Base-by-base conservation (phyloP, 129 eudicot genomes). In the Artemisia annua region DNA sequence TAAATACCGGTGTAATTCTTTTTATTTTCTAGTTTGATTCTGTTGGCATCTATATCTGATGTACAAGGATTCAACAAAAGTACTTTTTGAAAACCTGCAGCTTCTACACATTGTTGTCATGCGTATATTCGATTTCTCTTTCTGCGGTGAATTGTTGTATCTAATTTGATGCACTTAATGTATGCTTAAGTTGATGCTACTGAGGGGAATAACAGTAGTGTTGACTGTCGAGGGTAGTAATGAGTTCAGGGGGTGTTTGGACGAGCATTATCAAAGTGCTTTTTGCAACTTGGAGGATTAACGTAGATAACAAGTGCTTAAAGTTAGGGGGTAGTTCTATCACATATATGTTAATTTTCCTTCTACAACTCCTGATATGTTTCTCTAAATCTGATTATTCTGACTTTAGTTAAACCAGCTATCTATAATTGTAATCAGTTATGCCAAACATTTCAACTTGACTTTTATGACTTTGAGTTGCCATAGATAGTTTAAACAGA, bases 291-390 rank as follows among this genome's bases (percentile, higher is more conserved):
- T 68, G 61, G 20, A 68, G 48, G 43, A 28, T 22, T 16, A 26
- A 67, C 49, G 17, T 13, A 48, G 58, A 48, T 67, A 48, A 48
- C 22, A 19, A 32, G 59, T 67, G 35, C 14, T 15, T 24, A n/a
- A 26, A 68, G 60, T 50, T 68, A 10, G 22, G 60, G 46, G 19
- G 4, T 67, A n/a, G 73, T 68, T 68, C 35, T 20, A 30, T 48
- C 30, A 17, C 32, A 14, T 44, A 19, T 57, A 11, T 57, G 14
- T 3, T 14, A 11, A 11, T 18, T 56, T 10, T 62, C 9, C 18
- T 39, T 39, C 46, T 39, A 39, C 2, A 39, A 39, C 10, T 39
- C 11, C 11, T 39, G 46, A 39, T 8, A 2, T 39, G 46, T 39
- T 28, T 62, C 35, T 62, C 67, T 62, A 11, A 62, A 62, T 30